phyloP scores from a whole-genome alignment of 331 rosid species.

The Dryas integrifolia region DNA sequence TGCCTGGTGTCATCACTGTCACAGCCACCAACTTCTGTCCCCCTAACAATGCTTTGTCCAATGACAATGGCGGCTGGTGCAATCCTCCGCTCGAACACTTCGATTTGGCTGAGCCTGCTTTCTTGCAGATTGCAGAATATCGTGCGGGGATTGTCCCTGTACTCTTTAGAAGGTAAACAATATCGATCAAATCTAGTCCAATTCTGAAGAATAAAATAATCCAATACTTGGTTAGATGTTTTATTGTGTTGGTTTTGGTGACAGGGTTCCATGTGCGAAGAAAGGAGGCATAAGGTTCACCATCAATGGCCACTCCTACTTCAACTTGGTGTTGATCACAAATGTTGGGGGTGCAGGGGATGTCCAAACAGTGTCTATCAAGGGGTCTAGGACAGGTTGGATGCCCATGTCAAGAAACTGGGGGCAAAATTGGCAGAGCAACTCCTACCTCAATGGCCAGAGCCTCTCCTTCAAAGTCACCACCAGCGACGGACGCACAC shows the following conservation, averaged over 20 bases:
- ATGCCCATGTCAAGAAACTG: constrained; percentile 41
- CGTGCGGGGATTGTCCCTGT: constrained; percentile 51
- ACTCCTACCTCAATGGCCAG: constrained; percentile 38
- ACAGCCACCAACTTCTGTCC: constrained; percentile 57
- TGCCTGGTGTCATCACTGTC: constrained; percentile 31
- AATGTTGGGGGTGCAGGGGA: constrained; percentile 55
- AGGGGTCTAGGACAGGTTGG: constrained; percentile 42
- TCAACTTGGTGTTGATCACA: constrained; percentile 42
- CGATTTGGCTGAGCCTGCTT: constrained; percentile 46
- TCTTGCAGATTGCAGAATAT: constrained; percentile 37
- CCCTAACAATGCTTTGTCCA: constrained; percentile 32
- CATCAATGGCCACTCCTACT: constrained; percentile 45
- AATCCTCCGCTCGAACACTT: constrained; percentile 48
- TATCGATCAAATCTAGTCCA: no score
- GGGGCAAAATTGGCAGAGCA: constrained; percentile 56
- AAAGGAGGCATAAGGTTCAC: constrained; percentile 58
- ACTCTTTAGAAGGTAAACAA: constrained; percentile 38
- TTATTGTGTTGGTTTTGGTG: neutral
- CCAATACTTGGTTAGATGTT: neutral
- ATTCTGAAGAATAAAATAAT: no score
- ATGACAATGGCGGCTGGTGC: constrained; percentile 56
- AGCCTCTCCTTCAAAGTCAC: constrained; percentile 42
- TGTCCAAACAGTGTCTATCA: constrained; percentile 29
- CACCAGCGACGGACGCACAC: constrained; percentile 34
- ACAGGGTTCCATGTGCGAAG: constrained; percentile 44